phyloP scores from a whole-genome alignment of 352 stramenopile species.

The Phytophthora hybrid region DNA sequence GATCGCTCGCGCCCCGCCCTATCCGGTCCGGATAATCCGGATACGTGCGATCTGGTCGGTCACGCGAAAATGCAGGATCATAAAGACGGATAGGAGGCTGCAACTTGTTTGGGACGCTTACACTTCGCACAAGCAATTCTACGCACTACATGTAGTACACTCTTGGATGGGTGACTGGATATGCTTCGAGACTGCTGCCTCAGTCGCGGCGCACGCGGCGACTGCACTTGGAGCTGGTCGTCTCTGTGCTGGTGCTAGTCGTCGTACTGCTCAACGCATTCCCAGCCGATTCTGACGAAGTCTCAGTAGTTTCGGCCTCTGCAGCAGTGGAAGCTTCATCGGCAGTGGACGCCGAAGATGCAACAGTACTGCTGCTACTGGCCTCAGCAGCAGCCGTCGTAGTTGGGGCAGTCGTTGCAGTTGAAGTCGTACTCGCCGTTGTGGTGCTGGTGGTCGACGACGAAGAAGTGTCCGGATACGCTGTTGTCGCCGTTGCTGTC shows the following conservation, averaged over 20 bases:
- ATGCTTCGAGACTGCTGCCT: neutral
- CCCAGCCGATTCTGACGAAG: neutral
- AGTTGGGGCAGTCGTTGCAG: conserved; percentile 2
- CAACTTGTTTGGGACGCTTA: neutral
- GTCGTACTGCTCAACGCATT: neutral
- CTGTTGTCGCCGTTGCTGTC: conserved; percentile 33
- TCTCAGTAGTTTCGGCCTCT: conserved; percentile 12
- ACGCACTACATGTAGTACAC: conserved; percentile 1
- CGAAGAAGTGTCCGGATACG: conserved; percentile 24
- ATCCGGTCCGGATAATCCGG: too few relatives aligned
- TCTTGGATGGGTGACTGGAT: neutral
- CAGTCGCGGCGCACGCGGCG: conserved; percentile 27
- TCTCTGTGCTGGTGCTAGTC: neutral
- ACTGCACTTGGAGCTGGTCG: conserved; percentile 22
- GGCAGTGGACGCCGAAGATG: conserved; percentile 11
- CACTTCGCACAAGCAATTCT: neutral
- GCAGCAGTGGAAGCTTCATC: conserved; percentile 5
- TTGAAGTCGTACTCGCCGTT: conserved; percentile 16
- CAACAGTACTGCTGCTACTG: neutral
- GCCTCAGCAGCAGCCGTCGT: conserved; percentile 1
- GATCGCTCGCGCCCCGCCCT: neutral
- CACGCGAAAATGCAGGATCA: neutral
- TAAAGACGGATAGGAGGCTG: neutral
- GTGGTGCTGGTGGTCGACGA: conserved; percentile 14
- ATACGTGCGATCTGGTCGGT: conserved; percentile 14